Percentiles rank a stretch among this genome's conserved stretches.
Conservation (phyloP, 2,329 filamentous ascomycete genomes). For the Calonectria crousiana region DNA sequence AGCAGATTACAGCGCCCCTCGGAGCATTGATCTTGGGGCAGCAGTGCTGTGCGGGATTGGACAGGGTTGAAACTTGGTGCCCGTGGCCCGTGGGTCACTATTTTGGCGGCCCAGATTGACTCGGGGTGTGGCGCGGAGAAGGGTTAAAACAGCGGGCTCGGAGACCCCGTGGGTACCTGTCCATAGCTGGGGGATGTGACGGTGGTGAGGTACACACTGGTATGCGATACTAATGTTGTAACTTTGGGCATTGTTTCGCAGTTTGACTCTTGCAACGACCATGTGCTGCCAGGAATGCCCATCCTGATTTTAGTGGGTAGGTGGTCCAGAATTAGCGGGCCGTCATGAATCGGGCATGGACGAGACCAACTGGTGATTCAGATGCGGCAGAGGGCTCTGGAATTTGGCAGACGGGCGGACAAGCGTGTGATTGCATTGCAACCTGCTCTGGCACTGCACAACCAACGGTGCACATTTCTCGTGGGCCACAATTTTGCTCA, state of each 20-base stretch:
- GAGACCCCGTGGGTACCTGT: slow-evolving; percentile 7
- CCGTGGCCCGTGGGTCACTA: slow-evolving; percentile 6
- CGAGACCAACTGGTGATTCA: slow-evolving; percentile 2
- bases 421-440: not conserved
- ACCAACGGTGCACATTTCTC: not conserved
- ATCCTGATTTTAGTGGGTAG: slow-evolving; percentile 3
- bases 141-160: slow-evolving; percentile 6
- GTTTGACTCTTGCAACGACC: slow-evolving; percentile 8
- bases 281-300: slow-evolving; percentile 8
- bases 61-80: slow-evolving; percentile 10
- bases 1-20: slow-evolving; percentile 7
- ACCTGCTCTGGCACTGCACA: not conserved
- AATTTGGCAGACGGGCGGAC: not conserved
- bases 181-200: not conserved
- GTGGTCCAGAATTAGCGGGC: slow-evolving; percentile 1
- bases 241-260: slow-evolving; percentile 4
- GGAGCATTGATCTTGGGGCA: slow-evolving; percentile 12
- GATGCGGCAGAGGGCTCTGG: not conserved
- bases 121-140: slow-evolving; percentile 5
- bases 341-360: slow-evolving; percentile 10
- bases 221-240: not conserved
- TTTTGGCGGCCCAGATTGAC: not conserved
- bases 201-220: slow-evolving; percentile 2
- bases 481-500: not conserved
- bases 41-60: not conserved